These are phyloP conservation scores for Micractinium sp. DNA, from an alignment of 139 green algal genomes.

Conservation along the genomic window DNA sequence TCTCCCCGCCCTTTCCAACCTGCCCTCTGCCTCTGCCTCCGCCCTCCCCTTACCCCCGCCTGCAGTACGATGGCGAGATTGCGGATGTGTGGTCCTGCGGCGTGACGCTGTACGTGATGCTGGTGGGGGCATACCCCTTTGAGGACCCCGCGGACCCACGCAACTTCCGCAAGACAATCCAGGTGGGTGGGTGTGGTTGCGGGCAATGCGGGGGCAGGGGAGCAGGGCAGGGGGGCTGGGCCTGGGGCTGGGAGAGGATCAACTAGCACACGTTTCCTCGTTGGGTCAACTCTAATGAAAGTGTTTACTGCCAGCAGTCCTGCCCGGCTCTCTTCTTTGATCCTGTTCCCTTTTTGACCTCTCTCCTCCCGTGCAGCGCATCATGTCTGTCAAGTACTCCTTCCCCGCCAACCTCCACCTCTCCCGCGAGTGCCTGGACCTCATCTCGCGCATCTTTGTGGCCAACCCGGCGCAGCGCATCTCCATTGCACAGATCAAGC, in stretches of 20 bases:
- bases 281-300: too few relatives aligned
- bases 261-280: too few relatives aligned
- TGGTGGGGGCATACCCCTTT: slow-evolving; percentile 98
- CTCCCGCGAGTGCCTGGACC: slow-evolving; percentile 84
- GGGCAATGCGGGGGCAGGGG: too few relatives aligned
- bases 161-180: slow-evolving; percentile 99
- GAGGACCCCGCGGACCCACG: slow-evolving; percentile 94
- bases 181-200: slow-evolving; percentile 52
- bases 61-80: slow-evolving; percentile 91
- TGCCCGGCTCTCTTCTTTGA: too few relatives aligned
- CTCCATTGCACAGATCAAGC: slow-evolving; percentile 67
- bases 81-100: slow-evolving; percentile 98
- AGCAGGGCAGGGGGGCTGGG: background rate
- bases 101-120: slow-evolving; percentile 99
- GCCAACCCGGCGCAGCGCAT: slow-evolving; percentile 81
- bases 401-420: slow-evolving; percentile 81
- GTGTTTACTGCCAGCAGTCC: too few relatives aligned
- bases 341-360: background rate
- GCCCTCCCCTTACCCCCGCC: slow-evolving; percentile 55
- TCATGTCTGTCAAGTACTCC: slow-evolving; percentile 90
- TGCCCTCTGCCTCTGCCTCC: background rate
- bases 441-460: slow-evolving; percentile 89
- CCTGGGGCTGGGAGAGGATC: too few relatives aligned
- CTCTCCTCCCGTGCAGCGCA: slow-evolving; percentile 68
- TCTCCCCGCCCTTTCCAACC: background rate